Base-by-base conservation (phyloP, 148 eudicot species). In the Rhododendron ferrugineum region DNA sequence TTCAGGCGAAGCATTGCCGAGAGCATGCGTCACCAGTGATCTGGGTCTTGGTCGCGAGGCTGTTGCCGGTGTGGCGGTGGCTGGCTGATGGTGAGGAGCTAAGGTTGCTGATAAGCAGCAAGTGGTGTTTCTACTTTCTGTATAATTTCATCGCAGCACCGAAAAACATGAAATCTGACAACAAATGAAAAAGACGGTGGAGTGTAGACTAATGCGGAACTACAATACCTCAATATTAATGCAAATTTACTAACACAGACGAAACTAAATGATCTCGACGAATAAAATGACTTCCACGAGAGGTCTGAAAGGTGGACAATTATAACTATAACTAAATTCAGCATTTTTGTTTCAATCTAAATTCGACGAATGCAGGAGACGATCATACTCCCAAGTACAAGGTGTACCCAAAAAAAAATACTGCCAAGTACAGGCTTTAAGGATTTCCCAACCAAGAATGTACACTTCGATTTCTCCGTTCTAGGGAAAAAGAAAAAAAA, bases 361-460 rank as follows among this genome's bases (percentile, higher is more conserved):
- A 30, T 32, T 82, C 13, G 36, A 58, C 3, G 11, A 30, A 42
- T 58, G 28, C 6, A 15, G 23, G 73, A 42, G 50, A 60, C 23
- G 5, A 60, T 81, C 9, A 60, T 4, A 13, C 82, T 44, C 44
- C 66, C 13, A 54, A 54, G 60, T 32, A 80, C 6, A 56, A 56
- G 62, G 10, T 56, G 23, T 56, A 18, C 62, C 62, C 62, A 56
- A 56, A 56, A 56, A 40, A 56, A 56, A 56, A 3, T 56, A 56
- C 22, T 16, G 23, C 23, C 74, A 62, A n/a, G 70, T 62, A 62
- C 70, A 62, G 70, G 70, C 30, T 68, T 68, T 68, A 0, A 28
- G 50, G 74, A 37, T 50, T 80, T 80, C 84, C 34, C 56, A n/a
- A 62, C 84, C 75, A 68, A 44, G 22, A 60, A 82, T 62, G 73